Evolutionary conservation across 169 alveolate genomes (phyloP).

Genomic region (Cryptosporidium parvum): DNA sequence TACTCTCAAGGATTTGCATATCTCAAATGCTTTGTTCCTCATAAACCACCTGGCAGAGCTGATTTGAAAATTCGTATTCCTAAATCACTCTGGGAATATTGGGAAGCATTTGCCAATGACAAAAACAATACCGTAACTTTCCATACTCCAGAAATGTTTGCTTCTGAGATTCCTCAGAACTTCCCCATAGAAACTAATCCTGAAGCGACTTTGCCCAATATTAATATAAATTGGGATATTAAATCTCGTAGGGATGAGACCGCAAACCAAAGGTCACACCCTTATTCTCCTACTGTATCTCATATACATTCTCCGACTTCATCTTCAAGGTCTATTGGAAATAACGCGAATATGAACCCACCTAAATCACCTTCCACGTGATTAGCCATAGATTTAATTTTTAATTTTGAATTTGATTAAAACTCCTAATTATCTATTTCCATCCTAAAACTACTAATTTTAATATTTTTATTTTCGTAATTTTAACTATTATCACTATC

Average conservation of each 20-base stretch:
- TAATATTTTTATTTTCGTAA: not conserved
- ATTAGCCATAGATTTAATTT: constrained; percentile 55
- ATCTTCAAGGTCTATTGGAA: constrained; percentile 25
- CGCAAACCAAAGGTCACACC: constrained; percentile 35
- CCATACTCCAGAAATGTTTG: constrained; percentile 73
- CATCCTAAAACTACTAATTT: not conserved
- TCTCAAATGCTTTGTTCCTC: constrained; percentile 80
- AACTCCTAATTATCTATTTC: no score
- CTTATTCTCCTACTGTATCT: constrained; percentile 22
- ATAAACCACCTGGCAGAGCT: constrained; percentile 79
- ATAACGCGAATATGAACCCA: not conserved
- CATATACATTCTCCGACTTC: constrained; percentile 41
- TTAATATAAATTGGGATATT: not conserved
- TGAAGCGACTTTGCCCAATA: not conserved
- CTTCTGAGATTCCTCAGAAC: constrained; percentile 76
- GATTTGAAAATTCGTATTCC: constrained; percentile 80
- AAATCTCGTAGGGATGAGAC: constrained; percentile 18
- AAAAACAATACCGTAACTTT: constrained; percentile 39
- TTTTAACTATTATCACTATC: not conserved
- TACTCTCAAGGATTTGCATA: constrained; percentile 83
- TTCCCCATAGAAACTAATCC: not conserved
- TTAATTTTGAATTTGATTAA: constrained; percentile 3
- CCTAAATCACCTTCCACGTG: constrained; percentile 27
- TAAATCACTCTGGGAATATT: constrained; percentile 82
- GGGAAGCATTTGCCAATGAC: constrained; percentile 81